Base-by-base conservation (phyloP, 208 protist genomes). In the Trypanosoma congolense region DNA sequence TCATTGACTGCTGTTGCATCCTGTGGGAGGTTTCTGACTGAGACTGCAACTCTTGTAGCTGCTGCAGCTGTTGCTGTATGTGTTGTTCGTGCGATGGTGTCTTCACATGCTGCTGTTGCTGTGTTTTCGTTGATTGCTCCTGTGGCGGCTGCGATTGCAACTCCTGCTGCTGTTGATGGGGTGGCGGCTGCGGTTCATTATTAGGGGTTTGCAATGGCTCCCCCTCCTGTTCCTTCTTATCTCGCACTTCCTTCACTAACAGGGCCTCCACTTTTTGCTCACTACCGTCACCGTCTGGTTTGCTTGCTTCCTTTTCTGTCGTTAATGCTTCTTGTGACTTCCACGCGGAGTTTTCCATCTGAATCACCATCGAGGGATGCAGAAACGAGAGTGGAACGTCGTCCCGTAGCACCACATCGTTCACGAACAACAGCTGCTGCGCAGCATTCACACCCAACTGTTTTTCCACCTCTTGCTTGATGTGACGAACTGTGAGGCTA, bases 401-500 rank as follows among this genome's bases (percentile, higher is more conserved):
- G 60, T 86, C 65, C 6, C 63, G 61, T 25, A 86, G 60, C 14
- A 58, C 52, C 25, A 82, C 53, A 41, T 65, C 73, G 31, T 71
- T 62, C 10, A 61, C 62, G 10, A 59, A 55, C 22, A 76, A 46
- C 35, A 56, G 54, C 59, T 74, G 66, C n/a, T 25, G 24, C 28
- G 49, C 41, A 29, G 22, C 47, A 1, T 65, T 38, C 26, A 87
- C 51, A 16, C 75, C 70, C 2, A 75, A 40, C 26, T 69, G 73
- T 22, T 41, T 53, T 53, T 71, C 69, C 48, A 87, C 35, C 61
- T 77, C 72, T 19, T 43, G 31, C 55, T 87, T 87, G 4, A 83
- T 51, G 36, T 83, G 59, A 2, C 50, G 29, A 10, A 87, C 62
- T 8, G 65, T 78, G 18, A 66, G 47, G 3, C 36, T 26, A 18